These are phyloP conservation scores for Ascochyta fabae DNA, from an alignment of 2,329 filamentous ascomycete genomes.

Conservation along the genomic window DNA sequence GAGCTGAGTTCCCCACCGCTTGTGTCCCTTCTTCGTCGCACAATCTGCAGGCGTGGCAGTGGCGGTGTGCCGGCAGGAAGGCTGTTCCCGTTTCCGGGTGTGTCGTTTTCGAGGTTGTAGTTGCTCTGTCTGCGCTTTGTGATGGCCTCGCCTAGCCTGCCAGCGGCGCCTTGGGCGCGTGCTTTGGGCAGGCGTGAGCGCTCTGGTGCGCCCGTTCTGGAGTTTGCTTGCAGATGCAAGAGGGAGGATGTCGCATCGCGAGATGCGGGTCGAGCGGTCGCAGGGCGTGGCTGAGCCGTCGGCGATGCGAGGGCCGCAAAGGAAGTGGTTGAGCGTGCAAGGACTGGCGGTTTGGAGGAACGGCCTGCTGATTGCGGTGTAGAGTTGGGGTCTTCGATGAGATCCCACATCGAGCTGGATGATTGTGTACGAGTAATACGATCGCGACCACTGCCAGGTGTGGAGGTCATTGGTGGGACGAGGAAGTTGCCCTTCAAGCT, in stretches of 20 bases:
- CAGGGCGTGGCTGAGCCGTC: slow-evolving; percentile 22
- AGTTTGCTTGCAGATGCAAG: slow-evolving; percentile 33
- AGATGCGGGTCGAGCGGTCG: slow-evolving; percentile 33
- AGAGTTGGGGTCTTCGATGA: slow-evolving; percentile 37
- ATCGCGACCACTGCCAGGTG: slow-evolving; percentile 35
- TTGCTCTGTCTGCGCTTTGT: slow-evolving; percentile 34
- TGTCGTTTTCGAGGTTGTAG: slow-evolving; percentile 33
- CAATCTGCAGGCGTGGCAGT: slow-evolving; percentile 42
- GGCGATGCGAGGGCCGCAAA: slow-evolving; percentile 34
- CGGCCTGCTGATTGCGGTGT: slow-evolving; percentile 28
- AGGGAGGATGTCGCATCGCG: slow-evolving; percentile 38
- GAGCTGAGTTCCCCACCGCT: slow-evolving; percentile 43
- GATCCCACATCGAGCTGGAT: slow-evolving; percentile 43
- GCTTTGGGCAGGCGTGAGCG: slow-evolving; percentile 42
- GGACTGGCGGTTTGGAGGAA: slow-evolving; percentile 25
- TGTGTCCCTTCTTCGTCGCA: slow-evolving; percentile 43
- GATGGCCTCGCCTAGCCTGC: slow-evolving; percentile 38
- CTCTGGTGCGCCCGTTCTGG: slow-evolving; percentile 17
- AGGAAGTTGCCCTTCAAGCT: slow-evolving; percentile 40
- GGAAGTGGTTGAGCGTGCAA: slow-evolving; percentile 37
- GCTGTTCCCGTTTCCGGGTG: slow-evolving; percentile 14
- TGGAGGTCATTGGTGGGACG: slow-evolving; percentile 35
- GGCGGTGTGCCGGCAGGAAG: slow-evolving; percentile 23
- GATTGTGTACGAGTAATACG: slow-evolving; percentile 39
- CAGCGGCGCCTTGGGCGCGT: slow-evolving; percentile 25